These are phyloP conservation scores for Paramyrothecium roridum DNA, from an alignment of 2,329 filamentous ascomycete species.

Conservation along the genomic window DNA sequence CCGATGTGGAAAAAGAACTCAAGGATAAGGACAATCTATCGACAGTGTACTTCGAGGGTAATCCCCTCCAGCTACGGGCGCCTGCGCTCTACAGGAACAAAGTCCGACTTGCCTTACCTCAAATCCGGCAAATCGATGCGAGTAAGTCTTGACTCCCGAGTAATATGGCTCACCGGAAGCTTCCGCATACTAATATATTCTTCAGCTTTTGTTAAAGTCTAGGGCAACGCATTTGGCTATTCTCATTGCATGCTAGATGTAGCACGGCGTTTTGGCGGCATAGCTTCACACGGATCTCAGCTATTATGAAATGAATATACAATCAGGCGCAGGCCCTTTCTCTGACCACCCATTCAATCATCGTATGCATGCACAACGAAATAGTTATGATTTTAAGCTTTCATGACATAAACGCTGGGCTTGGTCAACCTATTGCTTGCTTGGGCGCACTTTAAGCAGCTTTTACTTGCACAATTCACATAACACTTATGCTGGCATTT, in stretches of 20 bases:
- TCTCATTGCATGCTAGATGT: conserved; percentile 1
- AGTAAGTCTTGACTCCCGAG: conserved; percentile 63
- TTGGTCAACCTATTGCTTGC: no score
- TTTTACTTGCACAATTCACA: conserved; percentile 4
- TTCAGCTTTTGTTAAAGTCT: conserved; percentile 29
- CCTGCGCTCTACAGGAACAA: conserved; percentile 95
- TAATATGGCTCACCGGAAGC: background rate
- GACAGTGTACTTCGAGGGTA: conserved; percentile 96
- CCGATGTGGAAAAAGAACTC: conserved; percentile 76
- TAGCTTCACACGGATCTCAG: background rate
- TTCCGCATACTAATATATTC: background rate
- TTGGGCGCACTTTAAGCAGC: conserved; percentile 2
- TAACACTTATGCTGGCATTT: background rate
- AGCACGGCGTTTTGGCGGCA: conserved; percentile 4
- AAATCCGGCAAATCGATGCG: conserved; percentile 91
- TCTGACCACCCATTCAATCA: no score
- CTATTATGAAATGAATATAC: background rate
- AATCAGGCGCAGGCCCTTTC: background rate
- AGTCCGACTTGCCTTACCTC: conserved; percentile 79
- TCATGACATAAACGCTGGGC: no score
- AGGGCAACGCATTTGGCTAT: conserved; percentile 1
- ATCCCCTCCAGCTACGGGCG: conserved; percentile 75
- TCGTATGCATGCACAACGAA: conserved; percentile 1
- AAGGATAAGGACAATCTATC: conserved; percentile 74
- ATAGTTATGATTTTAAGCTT: no score